phyloP scores from a whole-genome alignment of 2,329 filamentous ascomycete genomes.

The Fusarium tuaranense region DNA sequence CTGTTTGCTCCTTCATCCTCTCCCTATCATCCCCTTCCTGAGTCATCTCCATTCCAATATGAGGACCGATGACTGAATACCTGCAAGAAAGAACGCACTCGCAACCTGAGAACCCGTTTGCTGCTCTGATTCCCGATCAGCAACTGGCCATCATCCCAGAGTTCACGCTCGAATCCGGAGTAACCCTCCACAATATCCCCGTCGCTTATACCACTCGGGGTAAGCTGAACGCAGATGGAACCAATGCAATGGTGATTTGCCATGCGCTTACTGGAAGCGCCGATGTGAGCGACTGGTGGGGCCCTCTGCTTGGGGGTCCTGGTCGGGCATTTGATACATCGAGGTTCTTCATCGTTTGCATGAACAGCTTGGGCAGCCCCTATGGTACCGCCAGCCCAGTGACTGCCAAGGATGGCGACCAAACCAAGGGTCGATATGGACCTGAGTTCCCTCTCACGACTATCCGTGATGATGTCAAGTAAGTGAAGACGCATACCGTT shows the following conservation, averaged over 20 bases:
- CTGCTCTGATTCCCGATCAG: conserved; percentile 87
- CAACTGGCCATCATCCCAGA: conserved; percentile 86
- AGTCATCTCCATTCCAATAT: not conserved
- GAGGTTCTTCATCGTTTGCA: conserved; percentile 86
- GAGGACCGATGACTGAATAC: conserved; percentile 70
- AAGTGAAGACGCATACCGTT: conserved; percentile 39
- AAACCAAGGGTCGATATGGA: conserved; percentile 81
- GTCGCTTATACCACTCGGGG: conserved; percentile 76
- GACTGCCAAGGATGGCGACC: conserved; percentile 86
- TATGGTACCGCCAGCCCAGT: conserved; percentile 91
- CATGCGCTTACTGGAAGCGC: conserved; percentile 88
- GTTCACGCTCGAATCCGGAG: conserved; percentile 94
- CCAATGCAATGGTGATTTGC: conserved; percentile 82
- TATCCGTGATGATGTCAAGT: conserved; percentile 95
- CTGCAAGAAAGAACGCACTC: conserved; percentile 72
- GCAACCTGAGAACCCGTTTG: conserved; percentile 93
- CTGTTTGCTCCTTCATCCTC: not conserved
- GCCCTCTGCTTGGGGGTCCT: conserved; percentile 80
- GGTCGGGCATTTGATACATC: conserved; percentile 85
- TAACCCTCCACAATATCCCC: conserved; percentile 80
- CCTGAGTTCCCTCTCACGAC: conserved; percentile 97
- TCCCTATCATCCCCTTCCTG: not conserved
- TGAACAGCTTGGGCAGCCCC: conserved; percentile 87
- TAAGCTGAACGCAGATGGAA: conserved; percentile 66
- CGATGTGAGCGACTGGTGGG: conserved; percentile 91